phyloP scores from a whole-genome alignment of 108 stramenopile species.

The Poteriospumella lacustris region DNA sequence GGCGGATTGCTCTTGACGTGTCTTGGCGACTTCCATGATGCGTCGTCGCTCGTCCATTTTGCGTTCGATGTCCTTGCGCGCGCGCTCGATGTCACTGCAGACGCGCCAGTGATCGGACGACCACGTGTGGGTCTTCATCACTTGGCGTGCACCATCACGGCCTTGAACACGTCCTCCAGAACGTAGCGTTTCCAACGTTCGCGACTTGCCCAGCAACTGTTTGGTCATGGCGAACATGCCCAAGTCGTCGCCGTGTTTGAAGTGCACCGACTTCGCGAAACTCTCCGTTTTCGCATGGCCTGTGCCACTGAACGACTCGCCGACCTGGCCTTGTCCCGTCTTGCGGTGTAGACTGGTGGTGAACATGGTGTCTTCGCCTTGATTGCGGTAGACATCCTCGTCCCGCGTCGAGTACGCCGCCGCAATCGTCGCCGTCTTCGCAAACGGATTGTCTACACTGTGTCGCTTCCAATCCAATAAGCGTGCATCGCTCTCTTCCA shows the following conservation, averaged over 20 bases:
- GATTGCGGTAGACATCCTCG: too few relatives aligned
- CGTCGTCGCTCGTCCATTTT: constrained; percentile 8
- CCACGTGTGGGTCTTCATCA: background rate
- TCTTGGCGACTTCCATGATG: constrained; percentile 1
- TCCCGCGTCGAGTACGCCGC: too few relatives aligned
- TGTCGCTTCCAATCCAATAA: background rate
- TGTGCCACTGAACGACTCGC: too few relatives aligned
- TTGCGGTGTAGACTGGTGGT: too few relatives aligned
- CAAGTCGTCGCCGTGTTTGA: too few relatives aligned
- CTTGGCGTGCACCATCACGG: background rate
- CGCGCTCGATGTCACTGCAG: background rate
- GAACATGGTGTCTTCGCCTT: too few relatives aligned
- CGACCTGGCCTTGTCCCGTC: too few relatives aligned
- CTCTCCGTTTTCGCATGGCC: too few relatives aligned
- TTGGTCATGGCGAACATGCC: background rate
- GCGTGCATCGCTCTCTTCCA: background rate
- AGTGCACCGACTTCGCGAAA: too few relatives aligned
- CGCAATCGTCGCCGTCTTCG: background rate
- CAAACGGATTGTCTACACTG: background rate
- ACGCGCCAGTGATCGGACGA: background rate
- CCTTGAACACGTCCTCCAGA: background rate
- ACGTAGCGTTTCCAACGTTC: background rate
- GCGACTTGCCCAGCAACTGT: background rate
- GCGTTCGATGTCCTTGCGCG: background rate
- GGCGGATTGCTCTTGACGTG: background rate